Conservation (phyloP, 805 yeast species). For the Lachancea sp. region DNA sequence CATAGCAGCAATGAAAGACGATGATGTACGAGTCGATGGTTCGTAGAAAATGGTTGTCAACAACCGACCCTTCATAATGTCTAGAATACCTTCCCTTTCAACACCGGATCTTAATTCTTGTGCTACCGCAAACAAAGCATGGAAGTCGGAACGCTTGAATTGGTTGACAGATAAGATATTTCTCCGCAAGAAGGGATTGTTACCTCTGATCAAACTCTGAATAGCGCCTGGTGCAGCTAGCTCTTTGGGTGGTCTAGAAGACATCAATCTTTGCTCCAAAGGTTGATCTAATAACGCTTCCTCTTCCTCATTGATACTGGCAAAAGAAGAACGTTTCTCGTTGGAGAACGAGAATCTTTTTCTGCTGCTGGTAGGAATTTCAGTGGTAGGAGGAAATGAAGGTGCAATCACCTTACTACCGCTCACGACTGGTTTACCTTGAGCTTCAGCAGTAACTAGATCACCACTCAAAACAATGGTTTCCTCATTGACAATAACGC, state of each 20-base stretch:
- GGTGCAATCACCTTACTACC: conserved; percentile 36
- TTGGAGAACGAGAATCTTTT: conserved; percentile 49
- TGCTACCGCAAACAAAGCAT: conserved; percentile 89
- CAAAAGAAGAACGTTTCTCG: conserved; percentile 36
- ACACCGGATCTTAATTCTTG: conserved; percentile 97
- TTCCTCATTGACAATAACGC: conserved; percentile 72
- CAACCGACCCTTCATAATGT: conserved; percentile 81
- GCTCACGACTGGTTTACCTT: conserved; percentile 53
- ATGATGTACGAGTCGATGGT: conserved; percentile 95
- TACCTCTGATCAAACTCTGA: conserved; percentile 64
- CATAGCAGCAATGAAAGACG: conserved; percentile 99
- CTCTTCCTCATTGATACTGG: conserved; percentile 38
- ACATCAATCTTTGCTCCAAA: conserved; percentile 47
- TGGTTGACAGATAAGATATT: conserved; percentile 85
- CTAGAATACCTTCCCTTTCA: conserved; percentile 92
- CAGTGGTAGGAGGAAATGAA: conserved; percentile 25
- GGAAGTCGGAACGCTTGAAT: conserved; percentile 82
- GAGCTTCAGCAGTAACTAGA: conserved; percentile 50
- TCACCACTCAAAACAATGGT: conserved; percentile 83
- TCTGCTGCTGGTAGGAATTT: conserved; percentile 27
- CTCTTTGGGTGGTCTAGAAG: conserved; percentile 66
- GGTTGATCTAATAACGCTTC: conserved; percentile 54
- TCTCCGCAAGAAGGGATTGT: conserved; percentile 87
- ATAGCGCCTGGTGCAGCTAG: conserved; percentile 75
- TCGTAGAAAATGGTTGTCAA: conserved; percentile 95